Conservation (phyloP, 345 rosid species). For the Gossypium ekmanianum region DNA sequence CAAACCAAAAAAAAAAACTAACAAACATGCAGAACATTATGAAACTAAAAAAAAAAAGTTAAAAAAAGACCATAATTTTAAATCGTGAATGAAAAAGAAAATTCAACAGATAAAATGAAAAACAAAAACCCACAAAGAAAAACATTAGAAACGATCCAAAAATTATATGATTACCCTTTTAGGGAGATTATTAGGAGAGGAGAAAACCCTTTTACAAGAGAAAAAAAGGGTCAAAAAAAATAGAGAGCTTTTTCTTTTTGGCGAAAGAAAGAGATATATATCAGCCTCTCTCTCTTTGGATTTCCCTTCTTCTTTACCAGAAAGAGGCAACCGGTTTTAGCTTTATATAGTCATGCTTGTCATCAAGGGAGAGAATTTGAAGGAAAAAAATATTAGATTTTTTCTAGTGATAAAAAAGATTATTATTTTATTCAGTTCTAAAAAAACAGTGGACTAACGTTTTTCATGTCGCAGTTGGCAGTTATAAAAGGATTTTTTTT, state of each 20-base stretch:
- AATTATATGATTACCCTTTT: constrained; percentile 11
- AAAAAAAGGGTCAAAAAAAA: constrained; percentile 4
- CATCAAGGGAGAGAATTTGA: not conserved
- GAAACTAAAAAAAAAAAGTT: not conserved
- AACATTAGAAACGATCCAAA: constrained; percentile 3
- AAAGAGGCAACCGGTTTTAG: not conserved
- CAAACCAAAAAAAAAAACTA: not conserved
- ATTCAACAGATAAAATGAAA: constrained; percentile 11
- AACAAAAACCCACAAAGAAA: not conserved
- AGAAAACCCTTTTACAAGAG: not conserved
- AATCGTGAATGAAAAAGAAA: not conserved
- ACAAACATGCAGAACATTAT: constrained; percentile 9
- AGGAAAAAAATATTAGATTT: not conserved
- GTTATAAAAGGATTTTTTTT: not conserved
- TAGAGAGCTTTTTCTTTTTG: not conserved
- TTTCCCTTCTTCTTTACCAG: no score
- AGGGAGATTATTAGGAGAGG: not conserved
- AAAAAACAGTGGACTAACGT: constrained; percentile 10
- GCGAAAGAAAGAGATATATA: not conserved
- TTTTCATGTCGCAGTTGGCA: not conserved
- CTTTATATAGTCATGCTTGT: not conserved
- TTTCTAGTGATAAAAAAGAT: not conserved
- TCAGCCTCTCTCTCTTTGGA: not conserved
- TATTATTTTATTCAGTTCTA: not conserved
- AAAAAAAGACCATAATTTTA: not conserved